These are phyloP conservation scores for Stephania cephalantha DNA, from an alignment of 164 flowering plant genomes.

Conservation along the genomic window DNA sequence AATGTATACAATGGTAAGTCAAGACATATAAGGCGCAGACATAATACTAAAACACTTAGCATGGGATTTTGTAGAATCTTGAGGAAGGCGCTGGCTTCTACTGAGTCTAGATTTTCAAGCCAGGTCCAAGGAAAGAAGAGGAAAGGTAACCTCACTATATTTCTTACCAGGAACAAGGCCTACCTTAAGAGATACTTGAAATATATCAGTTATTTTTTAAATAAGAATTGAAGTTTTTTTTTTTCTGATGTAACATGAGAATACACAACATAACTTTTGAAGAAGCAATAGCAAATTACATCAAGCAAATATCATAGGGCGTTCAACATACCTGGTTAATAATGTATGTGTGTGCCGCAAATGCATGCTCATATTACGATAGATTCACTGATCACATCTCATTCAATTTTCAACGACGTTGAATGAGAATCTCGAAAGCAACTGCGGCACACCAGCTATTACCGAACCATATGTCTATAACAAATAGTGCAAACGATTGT, in stretches of 20 bases:
- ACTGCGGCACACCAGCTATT: constrained; percentile 65
- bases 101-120: background rate
- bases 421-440: constrained; percentile 65
- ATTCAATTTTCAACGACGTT: constrained; percentile 32
- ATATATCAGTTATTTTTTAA: no score
- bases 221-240: no score
- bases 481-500: background rate
- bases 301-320: no score
- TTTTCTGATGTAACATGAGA: no score
- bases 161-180: no score
- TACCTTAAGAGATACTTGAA: no score
- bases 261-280: no score
- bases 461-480: constrained; percentile 60
- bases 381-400: background rate
- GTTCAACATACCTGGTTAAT: no score
- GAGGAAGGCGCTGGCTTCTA: background rate
- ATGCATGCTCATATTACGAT: background rate
- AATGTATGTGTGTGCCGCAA: background rate
- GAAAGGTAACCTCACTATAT: no score
- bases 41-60: background rate
- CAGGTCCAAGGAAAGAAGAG: background rate
- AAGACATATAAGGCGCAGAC: no score
- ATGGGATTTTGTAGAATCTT: background rate
- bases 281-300: no score
- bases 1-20: no score